Evolutionary conservation across 164 flowering plant genomes (phyloP).

Genomic region (Vitis rotundifolia): DNA sequence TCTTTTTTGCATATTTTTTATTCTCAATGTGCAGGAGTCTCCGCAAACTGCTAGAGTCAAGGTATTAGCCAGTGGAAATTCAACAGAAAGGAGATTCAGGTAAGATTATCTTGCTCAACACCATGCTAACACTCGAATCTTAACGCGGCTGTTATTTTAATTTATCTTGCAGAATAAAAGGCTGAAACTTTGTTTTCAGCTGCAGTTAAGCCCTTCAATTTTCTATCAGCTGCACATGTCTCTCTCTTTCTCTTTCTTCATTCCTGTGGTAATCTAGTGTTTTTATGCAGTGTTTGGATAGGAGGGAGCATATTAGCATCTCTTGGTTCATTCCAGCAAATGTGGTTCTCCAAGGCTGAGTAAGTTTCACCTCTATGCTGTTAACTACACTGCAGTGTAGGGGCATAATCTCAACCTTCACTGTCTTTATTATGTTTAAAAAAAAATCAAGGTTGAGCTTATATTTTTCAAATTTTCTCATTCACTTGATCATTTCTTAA

Average conservation of each 20-base stretch:
- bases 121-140: no score
- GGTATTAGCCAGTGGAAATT: slow-evolving; percentile 94
- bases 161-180: no score
- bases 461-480: no score
- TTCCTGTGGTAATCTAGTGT: background rate
- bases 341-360: slow-evolving; percentile 98
- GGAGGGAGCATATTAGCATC: slow-evolving; percentile 98
- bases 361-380: slow-evolving; percentile 31
- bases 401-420: no score
- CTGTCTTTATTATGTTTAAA: no score
- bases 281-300: slow-evolving; percentile 79
- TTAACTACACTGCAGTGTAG: no score
- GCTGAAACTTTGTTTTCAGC: no score
- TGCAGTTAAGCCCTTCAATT: no score
- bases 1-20: background rate
- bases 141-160: no score
- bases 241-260: background rate
- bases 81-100: slow-evolving; percentile 97
- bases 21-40: slow-evolving; percentile 60
- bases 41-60: slow-evolving; percentile 98
- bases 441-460: no score
- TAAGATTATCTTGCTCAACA: slow-evolving; percentile 12
- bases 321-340: slow-evolving; percentile 96
- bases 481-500: background rate
- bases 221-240: no score